Evolutionary conservation across 495 filamentous ascomycete genomes (phyloP), one percentile per base, ranked within the genome.

Genomic region (Parathielavia appendiculata): DNA sequence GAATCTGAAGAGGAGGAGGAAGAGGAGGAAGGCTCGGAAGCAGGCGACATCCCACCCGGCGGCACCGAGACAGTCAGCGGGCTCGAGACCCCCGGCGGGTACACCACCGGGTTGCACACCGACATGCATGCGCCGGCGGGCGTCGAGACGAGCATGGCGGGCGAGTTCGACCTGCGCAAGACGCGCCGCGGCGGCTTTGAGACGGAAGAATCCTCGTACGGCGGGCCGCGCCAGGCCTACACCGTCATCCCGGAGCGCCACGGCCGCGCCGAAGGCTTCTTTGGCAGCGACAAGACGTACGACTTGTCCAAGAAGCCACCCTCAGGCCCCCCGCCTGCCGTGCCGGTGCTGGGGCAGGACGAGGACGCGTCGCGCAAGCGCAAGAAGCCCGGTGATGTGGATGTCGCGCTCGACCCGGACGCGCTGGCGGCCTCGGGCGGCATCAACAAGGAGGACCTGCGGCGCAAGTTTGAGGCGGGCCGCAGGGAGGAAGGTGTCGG

Each of bases 321-420:
- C 26, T 57, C 63, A 34, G 2, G 75, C 64, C 41, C 70, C 75
- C 10, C 19, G 14, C 56, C 39, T 9, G 13, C 20, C 2, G 43
- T 57, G 7, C 81, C 80, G 49, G 81, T 93, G 11, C 81, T 97
- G 3, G 93, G 91, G 57, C 89, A 92, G 9, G 90, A 95, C 56
- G 83, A 88, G 41, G 84, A 55, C 19, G 71, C 63, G 81, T 72
- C 58, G 44, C 79, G 86, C 56, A 92, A 97, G 80, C 79, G 95
- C 54, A 97, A 93, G 78, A 92, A 96, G 81, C 92, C 88, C 0
- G 93, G 91, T 16, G 93, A 98, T 73, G 82, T 98, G 26, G 93
- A 98, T 58, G 86, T 97, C 22, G 87, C 90, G 22, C 82, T 98
- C 49, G 90, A 98, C 67, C 82, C 89, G 19, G 90, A 95, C 63